These are phyloP conservation scores for Fusarium setosum DNA, from an alignment of 2,329 filamentous ascomycete species.

Conservation along the genomic window DNA sequence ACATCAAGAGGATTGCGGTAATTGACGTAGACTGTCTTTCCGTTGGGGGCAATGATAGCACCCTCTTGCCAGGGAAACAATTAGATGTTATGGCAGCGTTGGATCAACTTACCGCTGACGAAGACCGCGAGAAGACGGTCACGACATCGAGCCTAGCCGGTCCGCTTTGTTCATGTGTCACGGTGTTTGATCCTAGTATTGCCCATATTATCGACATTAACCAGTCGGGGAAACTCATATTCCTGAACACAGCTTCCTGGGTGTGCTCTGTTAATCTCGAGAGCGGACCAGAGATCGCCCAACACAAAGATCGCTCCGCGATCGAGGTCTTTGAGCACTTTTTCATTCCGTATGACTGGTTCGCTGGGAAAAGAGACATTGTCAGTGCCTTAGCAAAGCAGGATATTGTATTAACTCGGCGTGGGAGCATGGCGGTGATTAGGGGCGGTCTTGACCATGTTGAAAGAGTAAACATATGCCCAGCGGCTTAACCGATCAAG, in stretches of 20 bases:
- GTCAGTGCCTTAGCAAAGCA: slow-evolving; percentile 8
- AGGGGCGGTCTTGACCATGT: slow-evolving; percentile 10
- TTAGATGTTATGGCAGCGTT: neutral
- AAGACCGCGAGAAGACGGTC: neutral
- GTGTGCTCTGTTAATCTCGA: slow-evolving; percentile 25
- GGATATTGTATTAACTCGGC: slow-evolving; percentile 21
- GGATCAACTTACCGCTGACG: slow-evolving; percentile 2
- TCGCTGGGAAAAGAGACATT: slow-evolving; percentile 19
- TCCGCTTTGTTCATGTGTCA: neutral
- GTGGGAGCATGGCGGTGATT: slow-evolving; percentile 17
- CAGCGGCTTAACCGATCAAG: no score
- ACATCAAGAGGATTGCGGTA: slow-evolving; percentile 10
- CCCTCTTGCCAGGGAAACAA: neutral
- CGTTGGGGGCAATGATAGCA: neutral
- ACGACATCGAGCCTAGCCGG: neutral
- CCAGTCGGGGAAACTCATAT: slow-evolving; percentile 48
- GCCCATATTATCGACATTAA: slow-evolving; percentile 44
- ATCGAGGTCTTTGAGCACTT: slow-evolving; percentile 18
- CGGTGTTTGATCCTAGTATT: slow-evolving; percentile 3
- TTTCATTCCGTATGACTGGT: slow-evolving; percentile 28
- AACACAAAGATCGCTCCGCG: neutral
- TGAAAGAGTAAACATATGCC: slow-evolving; percentile 51
- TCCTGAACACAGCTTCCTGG: slow-evolving; percentile 39
- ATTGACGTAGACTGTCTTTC: slow-evolving; percentile 16
- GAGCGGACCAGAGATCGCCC: neutral